Evolutionary conservation across 2,329 filamentous ascomycete species (phyloP), one percentile per base, ranked within the genome.

Genomic region (Fusarium marasasianum): DNA sequence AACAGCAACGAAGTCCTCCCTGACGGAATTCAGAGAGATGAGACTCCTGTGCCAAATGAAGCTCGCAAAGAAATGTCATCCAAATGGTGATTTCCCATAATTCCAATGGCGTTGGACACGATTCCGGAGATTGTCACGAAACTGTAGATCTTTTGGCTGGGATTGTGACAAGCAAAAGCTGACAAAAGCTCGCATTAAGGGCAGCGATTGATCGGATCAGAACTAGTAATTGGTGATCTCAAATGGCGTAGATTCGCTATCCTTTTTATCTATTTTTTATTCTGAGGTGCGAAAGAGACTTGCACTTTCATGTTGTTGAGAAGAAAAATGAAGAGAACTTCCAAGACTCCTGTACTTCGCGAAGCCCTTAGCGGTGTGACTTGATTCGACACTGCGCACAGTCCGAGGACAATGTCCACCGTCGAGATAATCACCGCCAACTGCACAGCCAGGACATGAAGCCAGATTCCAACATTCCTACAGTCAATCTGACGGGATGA

Each of bases 51-150:
- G 3, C 9, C 0, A n/a, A 3, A 11, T 1, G 29, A 33, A 33
- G 0, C 3, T n/a, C 6, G 1, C 6, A 10, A 11, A 17, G 17
- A n/a, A 22, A 2, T 3, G 15, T 24, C 8, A 17, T 44, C 0
- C 3, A 17, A 35, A 35, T 17, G 31, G 11, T 12, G 11, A 31
- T 31, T 12, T 11, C 31, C 4, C 31, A 31, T 31, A 31, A 12
- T 31, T 31, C 1, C 4, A 31, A 31, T 11, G 31, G 31, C 31
- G 31, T 31, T 31, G 0, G 14, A 22, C 10, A 33, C 2, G 1
- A 33, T 33, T 6, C 0, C 1, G 5, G 0, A 3, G 14, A 22
- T 50, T 17, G 26, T 6, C 12, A 0, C 29, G 1, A 13, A 8
- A 1, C 17, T 20, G 8, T 3, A 6, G 5, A 5, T 40, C 1